phyloP scores from a whole-genome alignment of 768 basidiomycete genomes.

The Lyophyllum atratum region DNA sequence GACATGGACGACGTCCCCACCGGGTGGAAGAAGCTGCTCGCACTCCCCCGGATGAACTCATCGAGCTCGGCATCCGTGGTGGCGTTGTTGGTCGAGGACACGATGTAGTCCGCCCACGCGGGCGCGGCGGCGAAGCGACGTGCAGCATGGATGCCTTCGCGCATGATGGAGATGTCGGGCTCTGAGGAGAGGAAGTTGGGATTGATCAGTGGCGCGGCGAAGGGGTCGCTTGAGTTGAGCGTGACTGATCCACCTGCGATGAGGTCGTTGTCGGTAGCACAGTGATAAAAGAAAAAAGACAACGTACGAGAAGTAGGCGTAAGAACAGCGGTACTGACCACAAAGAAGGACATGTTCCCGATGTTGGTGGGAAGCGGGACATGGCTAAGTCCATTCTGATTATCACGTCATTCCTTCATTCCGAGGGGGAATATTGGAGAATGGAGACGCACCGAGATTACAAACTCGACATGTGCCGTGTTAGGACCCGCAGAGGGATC shows the following conservation, averaged over 20 bases:
- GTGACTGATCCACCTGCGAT: conserved; percentile 13
- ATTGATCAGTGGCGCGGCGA: conserved; percentile 12
- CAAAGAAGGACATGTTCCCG: conserved; percentile 21
- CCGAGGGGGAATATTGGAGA: background rate
- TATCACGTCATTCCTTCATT: background rate
- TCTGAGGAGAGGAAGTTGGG: conserved; percentile 32
- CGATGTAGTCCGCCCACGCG: conserved; percentile 5
- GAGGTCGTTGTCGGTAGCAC: background rate
- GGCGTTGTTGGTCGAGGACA: conserved; percentile 8
- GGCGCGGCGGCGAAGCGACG: conserved; percentile 6
- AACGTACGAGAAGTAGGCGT: conserved; percentile 23
- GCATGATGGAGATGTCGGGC: conserved; percentile 11
- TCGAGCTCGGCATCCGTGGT: conserved; percentile 32
- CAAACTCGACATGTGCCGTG: conserved; percentile 26
- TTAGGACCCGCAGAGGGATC: conserved; percentile 28
- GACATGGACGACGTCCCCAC: conserved; percentile 29
- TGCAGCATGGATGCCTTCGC: conserved; percentile 5
- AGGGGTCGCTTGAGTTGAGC: conserved; percentile 8
- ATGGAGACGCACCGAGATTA: conserved; percentile 16
- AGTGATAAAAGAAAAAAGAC: background rate
- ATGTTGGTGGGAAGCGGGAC: conserved; percentile 8
- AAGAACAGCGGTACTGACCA: conserved; percentile 13
- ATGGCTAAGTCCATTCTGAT: conserved; percentile 8
- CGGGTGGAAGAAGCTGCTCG: conserved; percentile 24
- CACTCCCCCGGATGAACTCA: conserved; percentile 22